A percentile compares a stretch with the other conserved stretches of the same genome.
phyloP scores from a whole-genome alignment of 176 grass and related monocot species.

The Olyra latifolia region DNA sequence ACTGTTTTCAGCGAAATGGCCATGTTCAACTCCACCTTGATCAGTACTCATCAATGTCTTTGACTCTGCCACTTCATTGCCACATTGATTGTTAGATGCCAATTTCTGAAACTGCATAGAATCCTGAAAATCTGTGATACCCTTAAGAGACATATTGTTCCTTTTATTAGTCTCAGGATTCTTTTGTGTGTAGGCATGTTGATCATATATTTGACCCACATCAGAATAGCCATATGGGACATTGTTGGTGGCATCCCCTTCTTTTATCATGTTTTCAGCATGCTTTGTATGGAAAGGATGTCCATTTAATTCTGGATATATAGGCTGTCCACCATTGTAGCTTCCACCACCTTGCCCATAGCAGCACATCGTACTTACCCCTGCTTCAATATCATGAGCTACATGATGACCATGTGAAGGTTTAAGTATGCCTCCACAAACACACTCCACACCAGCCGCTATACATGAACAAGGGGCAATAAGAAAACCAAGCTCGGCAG shows the following conservation, averaged over 20 bases:
- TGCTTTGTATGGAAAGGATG: slow-evolving; percentile 52
- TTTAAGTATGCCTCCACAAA: slow-evolving; percentile 39
- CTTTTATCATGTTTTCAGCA: slow-evolving; percentile 38
- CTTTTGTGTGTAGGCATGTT: slow-evolving; percentile 40
- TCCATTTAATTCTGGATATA: slow-evolving; percentile 45
- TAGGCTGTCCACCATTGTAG: slow-evolving; percentile 37
- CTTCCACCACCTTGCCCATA: slow-evolving; percentile 37
- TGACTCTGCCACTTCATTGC: slow-evolving; percentile 42
- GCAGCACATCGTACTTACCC: slow-evolving; percentile 26
- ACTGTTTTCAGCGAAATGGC: slow-evolving; percentile 26
- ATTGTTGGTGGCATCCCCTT: slow-evolving; percentile 26
- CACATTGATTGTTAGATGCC: slow-evolving; percentile 38
- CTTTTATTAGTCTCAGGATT: slow-evolving; percentile 35
- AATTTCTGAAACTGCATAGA: slow-evolving; percentile 45
- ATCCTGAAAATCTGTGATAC: slow-evolving; percentile 45
- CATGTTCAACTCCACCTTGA: slow-evolving; percentile 35
- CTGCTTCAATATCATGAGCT: slow-evolving; percentile 47
- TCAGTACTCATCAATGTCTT: slow-evolving; percentile 36
- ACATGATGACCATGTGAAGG: slow-evolving; percentile 30
- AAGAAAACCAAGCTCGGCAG: slow-evolving; percentile 50
- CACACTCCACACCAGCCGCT: slow-evolving; percentile 28
- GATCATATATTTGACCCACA: slow-evolving; percentile 48
- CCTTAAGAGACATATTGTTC: slow-evolving; percentile 46
- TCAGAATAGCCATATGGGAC: slow-evolving; percentile 45
- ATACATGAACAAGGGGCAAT: slow-evolving; percentile 43